Evolutionary conservation across 2,329 filamentous ascomycete species (phyloP).

Genomic region (Biscogniauxia marginata): DNA sequence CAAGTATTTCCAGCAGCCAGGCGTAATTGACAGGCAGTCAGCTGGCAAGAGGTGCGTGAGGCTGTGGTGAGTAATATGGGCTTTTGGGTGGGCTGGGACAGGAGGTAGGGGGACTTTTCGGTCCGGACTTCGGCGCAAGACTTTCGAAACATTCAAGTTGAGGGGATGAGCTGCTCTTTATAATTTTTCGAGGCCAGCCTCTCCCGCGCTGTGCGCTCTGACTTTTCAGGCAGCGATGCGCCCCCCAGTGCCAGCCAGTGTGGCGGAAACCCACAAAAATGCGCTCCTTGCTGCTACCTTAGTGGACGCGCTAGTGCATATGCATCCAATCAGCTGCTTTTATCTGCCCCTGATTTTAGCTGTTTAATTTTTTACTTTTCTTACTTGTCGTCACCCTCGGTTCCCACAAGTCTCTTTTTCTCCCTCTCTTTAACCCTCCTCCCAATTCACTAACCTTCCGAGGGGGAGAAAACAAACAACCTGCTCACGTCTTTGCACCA

Average conservation of each 20-base stretch:
- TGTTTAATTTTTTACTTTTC: slow-evolving; percentile 25
- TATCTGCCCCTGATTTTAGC: slow-evolving; percentile 29
- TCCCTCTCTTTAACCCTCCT: slow-evolving; percentile 9
- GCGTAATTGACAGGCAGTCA: slow-evolving; percentile 27
- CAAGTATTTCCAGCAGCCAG: slow-evolving; percentile 14
- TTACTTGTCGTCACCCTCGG: slow-evolving; percentile 25
- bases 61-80: slow-evolving; percentile 11
- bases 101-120: slow-evolving; percentile 44
- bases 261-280: slow-evolving; percentile 32
- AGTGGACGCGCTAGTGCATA: slow-evolving; percentile 22
- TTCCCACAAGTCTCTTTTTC: slow-evolving; percentile 31
- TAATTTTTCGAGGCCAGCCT: slow-evolving; percentile 46
- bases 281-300: slow-evolving; percentile 28
- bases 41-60: slow-evolving; percentile 28
- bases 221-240: slow-evolving; percentile 30
- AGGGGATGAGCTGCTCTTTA: slow-evolving; percentile 56
- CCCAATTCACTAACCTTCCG: neutral
- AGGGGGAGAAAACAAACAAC: neutral
- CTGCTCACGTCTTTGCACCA: neutral
- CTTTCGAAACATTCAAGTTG: slow-evolving; percentile 47
- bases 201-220: slow-evolving; percentile 27
- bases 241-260: slow-evolving; percentile 26
- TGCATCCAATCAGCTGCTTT: slow-evolving; percentile 25
- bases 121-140: slow-evolving; percentile 57
- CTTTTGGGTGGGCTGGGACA: slow-evolving; percentile 23